Evolutionary conservation across 2,329 filamentous ascomycete genomes (phyloP).

Genomic region (Pleochaeta shiraiana): DNA sequence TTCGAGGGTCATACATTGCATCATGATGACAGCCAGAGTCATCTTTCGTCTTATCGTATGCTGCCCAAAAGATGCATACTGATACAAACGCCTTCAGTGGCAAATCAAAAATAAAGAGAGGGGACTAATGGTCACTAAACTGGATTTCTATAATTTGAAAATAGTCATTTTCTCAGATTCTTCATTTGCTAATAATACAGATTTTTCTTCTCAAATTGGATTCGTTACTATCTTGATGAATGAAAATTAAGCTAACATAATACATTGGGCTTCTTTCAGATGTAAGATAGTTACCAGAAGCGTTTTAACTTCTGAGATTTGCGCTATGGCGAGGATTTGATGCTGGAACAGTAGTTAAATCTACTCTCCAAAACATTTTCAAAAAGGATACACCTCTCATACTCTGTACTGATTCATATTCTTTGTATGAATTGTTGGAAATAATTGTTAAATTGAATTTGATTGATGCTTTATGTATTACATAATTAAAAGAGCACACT

Average conservation of each 20-base stretch:
- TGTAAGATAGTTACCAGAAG: slow-evolving; percentile 4
- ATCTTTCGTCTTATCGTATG: too few relatives aligned
- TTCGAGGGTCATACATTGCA: too few relatives aligned
- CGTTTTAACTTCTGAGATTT: not conserved
- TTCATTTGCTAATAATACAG: slow-evolving; percentile 4
- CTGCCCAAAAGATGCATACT: too few relatives aligned
- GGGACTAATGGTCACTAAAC: not conserved
- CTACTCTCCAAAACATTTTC: not conserved
- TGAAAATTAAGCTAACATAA: not conserved
- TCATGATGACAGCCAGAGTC: too few relatives aligned
- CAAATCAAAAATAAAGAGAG: not conserved
- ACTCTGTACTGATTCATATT: not conserved
- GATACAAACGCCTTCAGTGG: not conserved
- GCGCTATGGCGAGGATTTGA: not conserved
- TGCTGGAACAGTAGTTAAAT: not conserved
- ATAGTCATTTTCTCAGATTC: slow-evolving; percentile 3
- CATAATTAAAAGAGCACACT: too few relatives aligned
- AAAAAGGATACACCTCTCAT: not conserved
- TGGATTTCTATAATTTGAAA: too few relatives aligned
- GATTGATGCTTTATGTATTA: too few relatives aligned
- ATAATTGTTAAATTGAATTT: too few relatives aligned
- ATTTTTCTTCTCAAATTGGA: slow-evolving; percentile 1
- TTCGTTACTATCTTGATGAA: not conserved
- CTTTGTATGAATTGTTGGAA: too few relatives aligned
- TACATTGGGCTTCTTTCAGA: not conserved